Percentiles rank a stretch among this genome's conserved stretches.
Conservation (phyloP, 2,329 filamentous ascomycete species). For the Esteya vermicola region DNA sequence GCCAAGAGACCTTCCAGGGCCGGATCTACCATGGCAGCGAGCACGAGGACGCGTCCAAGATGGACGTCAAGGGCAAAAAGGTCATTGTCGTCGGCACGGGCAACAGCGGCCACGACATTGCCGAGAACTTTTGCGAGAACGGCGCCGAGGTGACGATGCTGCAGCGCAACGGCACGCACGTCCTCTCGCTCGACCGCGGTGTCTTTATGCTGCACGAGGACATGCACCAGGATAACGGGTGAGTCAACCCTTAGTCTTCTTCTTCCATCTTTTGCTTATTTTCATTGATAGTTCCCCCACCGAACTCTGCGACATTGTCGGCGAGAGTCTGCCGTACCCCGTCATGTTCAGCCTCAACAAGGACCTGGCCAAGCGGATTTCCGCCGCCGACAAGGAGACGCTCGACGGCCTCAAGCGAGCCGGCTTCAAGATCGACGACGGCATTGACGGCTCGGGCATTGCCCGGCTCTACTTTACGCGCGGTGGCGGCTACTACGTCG, state of each 20-base stretch:
- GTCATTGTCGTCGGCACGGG: conserved; percentile 43
- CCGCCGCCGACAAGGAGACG: conserved; percentile 19
- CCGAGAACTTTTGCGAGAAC: conserved; percentile 42
- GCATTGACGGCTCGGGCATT: conserved; percentile 37
- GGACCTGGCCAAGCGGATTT: conserved; percentile 37
- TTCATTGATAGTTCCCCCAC: too few relatives aligned
- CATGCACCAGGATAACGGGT: too few relatives aligned
- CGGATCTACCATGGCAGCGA: conserved; percentile 42
- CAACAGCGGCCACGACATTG: conserved; percentile 45
- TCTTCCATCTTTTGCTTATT: too few relatives aligned
- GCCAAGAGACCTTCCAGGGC: too few relatives aligned
- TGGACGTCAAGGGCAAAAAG: too few relatives aligned
- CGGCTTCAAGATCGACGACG: conserved; percentile 44
- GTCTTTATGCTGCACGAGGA: conserved; percentile 19
- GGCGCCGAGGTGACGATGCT: conserved; percentile 46
- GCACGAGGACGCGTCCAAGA: conserved; percentile 21
- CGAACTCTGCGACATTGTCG: too few relatives aligned
- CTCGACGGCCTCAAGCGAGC: conserved; percentile 36
- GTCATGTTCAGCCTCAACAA: too few relatives aligned
- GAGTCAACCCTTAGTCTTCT: too few relatives aligned
- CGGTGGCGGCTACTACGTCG: conserved; percentile 47
- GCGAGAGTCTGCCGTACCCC: too few relatives aligned
- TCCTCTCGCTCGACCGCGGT: conserved; percentile 29
- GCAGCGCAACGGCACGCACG: conserved; percentile 42
- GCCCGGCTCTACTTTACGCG: conserved; percentile 41